A percentile compares a stretch with the other conserved stretches of the same genome.
Evolutionary conservation across 768 basidiomycete genomes (phyloP).

Genomic region (Polyporus arcularius): DNA sequence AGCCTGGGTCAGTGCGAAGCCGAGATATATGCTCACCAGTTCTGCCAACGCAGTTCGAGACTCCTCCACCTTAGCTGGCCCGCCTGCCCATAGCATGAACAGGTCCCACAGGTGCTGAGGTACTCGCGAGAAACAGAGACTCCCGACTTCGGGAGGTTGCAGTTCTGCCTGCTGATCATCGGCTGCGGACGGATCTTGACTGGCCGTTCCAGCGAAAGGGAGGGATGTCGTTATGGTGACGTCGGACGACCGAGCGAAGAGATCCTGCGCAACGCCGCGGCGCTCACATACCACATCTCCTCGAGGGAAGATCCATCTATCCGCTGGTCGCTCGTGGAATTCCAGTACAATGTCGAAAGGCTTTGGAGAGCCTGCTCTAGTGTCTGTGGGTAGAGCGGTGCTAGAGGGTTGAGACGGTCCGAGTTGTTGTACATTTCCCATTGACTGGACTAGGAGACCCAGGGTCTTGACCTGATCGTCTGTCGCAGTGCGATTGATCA

Average conservation of each 20-base stretch:
- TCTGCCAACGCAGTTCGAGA: conserved; percentile 47
- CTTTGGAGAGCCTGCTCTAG: conserved; percentile 38
- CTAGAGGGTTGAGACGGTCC: not conserved
- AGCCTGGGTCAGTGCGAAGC: not conserved
- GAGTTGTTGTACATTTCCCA: conserved; percentile 39
- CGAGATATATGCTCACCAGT: conserved; percentile 40
- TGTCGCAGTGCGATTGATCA: conserved; percentile 60
- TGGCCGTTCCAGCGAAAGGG: conserved; percentile 40
- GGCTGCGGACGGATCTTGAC: not conserved
- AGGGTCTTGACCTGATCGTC: conserved; percentile 68
- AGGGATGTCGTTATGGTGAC: conserved; percentile 35
- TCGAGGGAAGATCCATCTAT: conserved; percentile 72
- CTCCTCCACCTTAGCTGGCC: conserved; percentile 50
- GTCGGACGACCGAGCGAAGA: not conserved
- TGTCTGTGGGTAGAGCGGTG: not conserved
- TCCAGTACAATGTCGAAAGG: conserved; percentile 77
- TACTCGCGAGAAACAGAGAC: conserved; percentile 51
- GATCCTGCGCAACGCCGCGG: conserved; percentile 16
- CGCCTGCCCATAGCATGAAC: conserved; percentile 62
- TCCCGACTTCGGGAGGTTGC: conserved; percentile 39
- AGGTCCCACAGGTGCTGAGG: conserved; percentile 57
- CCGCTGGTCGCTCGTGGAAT: conserved; percentile 61
- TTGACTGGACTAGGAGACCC: conserved; percentile 70
- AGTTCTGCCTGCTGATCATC: not conserved
- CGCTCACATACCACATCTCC: conserved; percentile 55